These are phyloP conservation scores for Termitomyces sp. DNA, from an alignment of 768 basidiomycete species.

Conservation along the genomic window DNA sequence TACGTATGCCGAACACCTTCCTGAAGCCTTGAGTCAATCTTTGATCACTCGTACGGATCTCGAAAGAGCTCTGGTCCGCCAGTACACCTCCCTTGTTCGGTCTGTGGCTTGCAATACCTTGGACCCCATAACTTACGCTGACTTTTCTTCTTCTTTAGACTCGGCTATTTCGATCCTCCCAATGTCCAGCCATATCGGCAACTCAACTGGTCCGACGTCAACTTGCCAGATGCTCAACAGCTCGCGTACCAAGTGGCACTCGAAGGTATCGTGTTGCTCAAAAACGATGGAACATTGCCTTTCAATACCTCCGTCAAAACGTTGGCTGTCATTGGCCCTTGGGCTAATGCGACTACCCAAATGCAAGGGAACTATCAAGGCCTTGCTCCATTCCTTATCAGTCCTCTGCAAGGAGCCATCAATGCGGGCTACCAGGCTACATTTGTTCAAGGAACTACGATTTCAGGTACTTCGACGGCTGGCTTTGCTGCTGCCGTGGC, in stretches of 20 bases:
- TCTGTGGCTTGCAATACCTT: slow-evolving; percentile 16
- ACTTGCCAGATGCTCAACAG: slow-evolving; percentile 41
- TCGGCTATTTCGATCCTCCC: slow-evolving; percentile 55
- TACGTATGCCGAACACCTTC: slow-evolving; percentile 41
- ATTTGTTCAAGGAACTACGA: slow-evolving; percentile 38
- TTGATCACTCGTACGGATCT: slow-evolving; percentile 43
- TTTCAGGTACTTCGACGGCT: slow-evolving; percentile 30
- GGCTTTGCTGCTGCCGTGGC: slow-evolving; percentile 49
- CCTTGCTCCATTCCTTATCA: slow-evolving; percentile 50
- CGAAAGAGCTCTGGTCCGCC: slow-evolving; percentile 37
- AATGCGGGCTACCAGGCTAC: slow-evolving; percentile 43
- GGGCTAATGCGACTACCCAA: slow-evolving; percentile 49
- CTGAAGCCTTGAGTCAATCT: slow-evolving; percentile 43
- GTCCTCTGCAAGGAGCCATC: slow-evolving; percentile 45
- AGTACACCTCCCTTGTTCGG: slow-evolving; percentile 53
- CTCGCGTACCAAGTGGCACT: slow-evolving; percentile 49
- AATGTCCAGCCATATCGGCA: slow-evolving; percentile 47
- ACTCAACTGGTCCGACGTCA: slow-evolving; percentile 46
- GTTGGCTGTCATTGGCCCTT: slow-evolving; percentile 58
- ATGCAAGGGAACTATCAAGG: slow-evolving; percentile 61
- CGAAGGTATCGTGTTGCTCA: slow-evolving; percentile 56
- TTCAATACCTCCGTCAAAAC: slow-evolving; percentile 40
- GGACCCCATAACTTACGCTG: not conserved
- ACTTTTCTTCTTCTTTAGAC: slow-evolving; percentile 23
- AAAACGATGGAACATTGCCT: slow-evolving; percentile 61